Percentiles rank a stretch among this genome's conserved stretches.
phyloP scores from a whole-genome alignment of 306 rosid species.

The Quercus bicolor region DNA sequence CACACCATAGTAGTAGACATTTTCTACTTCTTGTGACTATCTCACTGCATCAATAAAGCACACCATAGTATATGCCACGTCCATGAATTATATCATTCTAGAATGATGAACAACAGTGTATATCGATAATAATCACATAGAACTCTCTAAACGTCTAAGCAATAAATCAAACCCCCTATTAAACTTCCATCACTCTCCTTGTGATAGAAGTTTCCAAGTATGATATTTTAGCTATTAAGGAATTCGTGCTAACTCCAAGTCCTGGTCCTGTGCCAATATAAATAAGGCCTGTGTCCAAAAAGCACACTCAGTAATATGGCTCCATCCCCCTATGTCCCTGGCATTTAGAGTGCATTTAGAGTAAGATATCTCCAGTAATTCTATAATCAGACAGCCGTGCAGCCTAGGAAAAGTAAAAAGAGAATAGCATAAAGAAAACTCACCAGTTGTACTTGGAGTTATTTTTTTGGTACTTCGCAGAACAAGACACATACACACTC shows the following conservation, averaged over 20 bases:
- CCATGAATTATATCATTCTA: background rate
- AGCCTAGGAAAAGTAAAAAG: background rate
- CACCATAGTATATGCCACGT: background rate
- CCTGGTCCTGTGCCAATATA: background rate
- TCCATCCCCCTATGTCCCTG: background rate
- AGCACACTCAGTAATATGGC: background rate
- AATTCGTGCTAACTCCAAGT: background rate
- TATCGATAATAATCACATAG: background rate
- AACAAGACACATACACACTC: background rate
- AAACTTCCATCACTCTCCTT: background rate
- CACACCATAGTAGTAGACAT: too few relatives aligned
- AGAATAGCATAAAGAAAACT: background rate
- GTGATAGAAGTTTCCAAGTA: background rate
- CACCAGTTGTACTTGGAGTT: background rate
- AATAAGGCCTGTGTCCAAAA: background rate
- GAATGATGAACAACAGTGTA: background rate
- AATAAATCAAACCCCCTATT: background rate
- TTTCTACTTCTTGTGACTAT: too few relatives aligned
- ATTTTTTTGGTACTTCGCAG: background rate
- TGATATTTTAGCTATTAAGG: background rate
- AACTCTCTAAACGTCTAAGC: background rate
- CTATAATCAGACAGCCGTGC: background rate
- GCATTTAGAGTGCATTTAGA: background rate
- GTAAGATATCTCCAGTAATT: background rate
- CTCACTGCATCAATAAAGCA: background rate